A percentile compares a stretch with the other conserved stretches of the same genome.
phyloP scores from a whole-genome alignment of 805 yeast species.

The Kodamaea restingae region DNA sequence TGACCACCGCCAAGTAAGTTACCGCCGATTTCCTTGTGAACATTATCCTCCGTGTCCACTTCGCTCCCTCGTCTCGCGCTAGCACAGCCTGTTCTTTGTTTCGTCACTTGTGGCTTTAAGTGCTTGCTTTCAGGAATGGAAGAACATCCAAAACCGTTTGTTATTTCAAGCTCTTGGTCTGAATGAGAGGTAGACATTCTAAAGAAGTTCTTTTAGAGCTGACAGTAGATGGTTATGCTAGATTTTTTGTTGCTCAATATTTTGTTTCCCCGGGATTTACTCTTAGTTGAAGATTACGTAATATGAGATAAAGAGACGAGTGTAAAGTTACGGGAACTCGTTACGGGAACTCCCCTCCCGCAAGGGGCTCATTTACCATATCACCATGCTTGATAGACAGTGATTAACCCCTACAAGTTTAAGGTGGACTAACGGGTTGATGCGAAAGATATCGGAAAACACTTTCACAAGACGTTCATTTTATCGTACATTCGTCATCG shows the following conservation, averaged over 20 bases:
- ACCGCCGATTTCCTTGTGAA: constrained; percentile 61
- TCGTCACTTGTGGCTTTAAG: constrained; percentile 18
- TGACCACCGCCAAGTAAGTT: constrained; percentile 72
- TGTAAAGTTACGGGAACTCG: no score
- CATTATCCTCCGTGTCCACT: constrained; percentile 47
- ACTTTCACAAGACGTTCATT: no score
- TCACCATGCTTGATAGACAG: no score
- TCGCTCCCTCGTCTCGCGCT: constrained; percentile 34
- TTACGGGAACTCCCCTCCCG: no score
- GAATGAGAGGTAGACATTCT: constrained; percentile 18
- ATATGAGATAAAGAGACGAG: neutral
- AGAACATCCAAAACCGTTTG: constrained; percentile 36
- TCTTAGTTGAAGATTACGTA: no score
- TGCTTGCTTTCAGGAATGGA: constrained; percentile 19
- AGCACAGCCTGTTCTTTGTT: constrained; percentile 2
- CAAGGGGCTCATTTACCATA: no score
- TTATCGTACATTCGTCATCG: no score
- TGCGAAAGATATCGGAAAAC: no score
- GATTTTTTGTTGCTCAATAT: constrained; percentile 1
- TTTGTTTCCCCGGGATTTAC: constrained; percentile 9
- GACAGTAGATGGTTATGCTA: neutral
- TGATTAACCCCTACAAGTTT: no score
- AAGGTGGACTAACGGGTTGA: no score
- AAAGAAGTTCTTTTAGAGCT: neutral
- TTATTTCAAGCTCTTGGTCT: constrained; percentile 30